Evolutionary conservation across 495 filamentous ascomycete species (phyloP), one percentile per base, ranked within the genome.

Genomic region (Astrothelium macrocarpum): DNA sequence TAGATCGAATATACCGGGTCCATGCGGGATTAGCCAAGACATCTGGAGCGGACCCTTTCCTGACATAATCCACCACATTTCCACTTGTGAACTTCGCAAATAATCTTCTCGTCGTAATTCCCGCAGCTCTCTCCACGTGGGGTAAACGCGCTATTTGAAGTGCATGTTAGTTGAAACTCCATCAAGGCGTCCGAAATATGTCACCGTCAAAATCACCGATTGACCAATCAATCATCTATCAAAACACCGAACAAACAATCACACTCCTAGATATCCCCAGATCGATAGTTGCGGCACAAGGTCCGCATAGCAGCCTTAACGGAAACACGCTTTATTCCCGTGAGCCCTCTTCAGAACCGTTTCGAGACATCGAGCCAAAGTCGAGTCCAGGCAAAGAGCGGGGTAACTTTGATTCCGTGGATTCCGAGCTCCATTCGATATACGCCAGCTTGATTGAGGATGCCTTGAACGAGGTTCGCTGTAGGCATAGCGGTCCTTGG

Each of bases 211-310:
- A 9, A 29, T 56, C 25, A 10, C 20, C 49, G 25, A 9, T 16
- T 10, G 20, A 56, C 20, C 49, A 9, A 56, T 26, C 77, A 76
- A 28, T 85, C 18, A 76, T 88, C 28, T 85, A 81, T 70, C 75
- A 82, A 59, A 82, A 82, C 64, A 26, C 59, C 18, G 62, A 71
- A 1, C 59, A 71, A 3, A 78, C 77, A 2, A 65, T 81, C 23
- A 80, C 81, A 36, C 73, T 90, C 16, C 65, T 90, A 49, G 87
- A 90, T 67, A 84, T 87, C 25, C 87, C 87, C 18, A 65, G 66
- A n/a, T 88, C 87, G 2, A 86, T 89, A 63, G 64, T 70, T 59
- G 32, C 60, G 25, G 76, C 73, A 11, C 76, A 78, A 67, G 69
- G 66, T 2, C 10, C 18, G 36, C 9, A 31, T 2, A 20, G 12